These are phyloP conservation scores for Rosa persica DNA, from an alignment of 306 rosid genomes.

Conservation along the genomic window DNA sequence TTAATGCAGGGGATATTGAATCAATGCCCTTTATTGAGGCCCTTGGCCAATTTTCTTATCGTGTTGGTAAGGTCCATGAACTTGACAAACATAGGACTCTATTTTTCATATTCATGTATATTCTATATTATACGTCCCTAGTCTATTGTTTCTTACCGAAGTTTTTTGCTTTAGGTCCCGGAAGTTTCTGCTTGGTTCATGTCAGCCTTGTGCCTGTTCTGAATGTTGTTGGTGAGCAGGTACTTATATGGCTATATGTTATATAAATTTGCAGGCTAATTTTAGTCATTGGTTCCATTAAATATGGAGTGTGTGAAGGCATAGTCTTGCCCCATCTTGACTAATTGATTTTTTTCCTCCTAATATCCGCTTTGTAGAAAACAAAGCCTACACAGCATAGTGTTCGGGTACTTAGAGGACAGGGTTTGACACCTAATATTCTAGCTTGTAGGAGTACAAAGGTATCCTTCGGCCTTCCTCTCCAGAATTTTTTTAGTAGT, in stretches of 20 bases:
- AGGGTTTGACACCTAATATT: slow-evolving; percentile 79
- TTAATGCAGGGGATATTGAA: slow-evolving; percentile 76
- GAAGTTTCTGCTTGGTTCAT: slow-evolving; percentile 80
- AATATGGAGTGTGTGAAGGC: neutral
- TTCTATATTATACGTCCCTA: slow-evolving; percentile 11
- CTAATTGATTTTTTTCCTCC: neutral
- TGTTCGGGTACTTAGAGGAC: slow-evolving; percentile 83
- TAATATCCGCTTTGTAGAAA: slow-evolving; percentile 50
- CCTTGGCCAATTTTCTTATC: slow-evolving; percentile 83
- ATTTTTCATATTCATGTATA: slow-evolving; percentile 1
- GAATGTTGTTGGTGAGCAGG: slow-evolving; percentile 89
- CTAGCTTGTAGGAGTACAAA: slow-evolving; percentile 85
- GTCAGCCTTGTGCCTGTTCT: slow-evolving; percentile 85
- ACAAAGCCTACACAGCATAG: slow-evolving; percentile 94
- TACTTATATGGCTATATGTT: slow-evolving; percentile 25
- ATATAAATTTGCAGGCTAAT: slow-evolving; percentile 15
- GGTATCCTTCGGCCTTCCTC: slow-evolving; percentile 45
- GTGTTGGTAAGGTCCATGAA: slow-evolving; percentile 54
- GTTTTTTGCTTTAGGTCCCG: slow-evolving; percentile 51
- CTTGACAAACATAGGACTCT: neutral
- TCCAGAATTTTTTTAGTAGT: neutral
- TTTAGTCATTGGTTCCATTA: slow-evolving; percentile 4
- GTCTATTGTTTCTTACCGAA: slow-evolving; percentile 21
- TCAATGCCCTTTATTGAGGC: slow-evolving; percentile 87
- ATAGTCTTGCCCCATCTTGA: slow-evolving; percentile 12